phyloP scores from a whole-genome alignment of 352 stramenopile genomes.

The Globisporangium paddicum region DNA sequence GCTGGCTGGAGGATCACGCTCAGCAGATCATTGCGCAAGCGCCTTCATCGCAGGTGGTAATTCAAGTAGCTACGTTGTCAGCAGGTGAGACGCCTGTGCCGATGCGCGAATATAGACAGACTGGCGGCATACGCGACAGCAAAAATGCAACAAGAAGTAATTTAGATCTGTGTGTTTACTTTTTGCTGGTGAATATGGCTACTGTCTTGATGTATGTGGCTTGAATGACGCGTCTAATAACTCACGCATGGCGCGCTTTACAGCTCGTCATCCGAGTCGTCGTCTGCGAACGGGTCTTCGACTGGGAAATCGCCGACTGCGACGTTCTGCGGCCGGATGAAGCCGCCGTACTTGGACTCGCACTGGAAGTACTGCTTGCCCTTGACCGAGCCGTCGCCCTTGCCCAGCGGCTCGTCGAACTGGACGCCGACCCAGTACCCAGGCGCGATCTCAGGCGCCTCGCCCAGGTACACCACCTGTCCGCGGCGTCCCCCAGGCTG shows the following conservation, averaged over 20 bases:
- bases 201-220: neutral
- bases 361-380: conserved; percentile 93
- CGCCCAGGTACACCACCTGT: conserved; percentile 89
- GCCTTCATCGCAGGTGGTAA: too few species aligned
- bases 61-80: neutral
- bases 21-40: neutral
- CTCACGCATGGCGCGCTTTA: conserved; percentile 17
- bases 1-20: neutral
- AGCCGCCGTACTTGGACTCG: conserved; percentile 89
- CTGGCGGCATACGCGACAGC: neutral
- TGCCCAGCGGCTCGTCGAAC: conserved; percentile 96
- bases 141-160: conserved; percentile 40
- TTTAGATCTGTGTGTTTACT: conserved; percentile 32
- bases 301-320: conserved; percentile 90
- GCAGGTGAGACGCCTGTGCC: neutral
- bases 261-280: conserved; percentile 68
- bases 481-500: conserved; percentile 93
- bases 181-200: conserved; percentile 3
- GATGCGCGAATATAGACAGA: conserved; percentile 4
- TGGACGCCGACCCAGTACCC: conserved; percentile 95
- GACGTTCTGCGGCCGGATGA: conserved; percentile 95
- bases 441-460: conserved; percentile 85
- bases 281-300: conserved; percentile 74
- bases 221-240: neutral
- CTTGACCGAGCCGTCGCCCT: conserved; percentile 91